Evolutionary conservation across 352 stramenopile species (phyloP).

Genomic region (Phytophthora pinifolia): DNA sequence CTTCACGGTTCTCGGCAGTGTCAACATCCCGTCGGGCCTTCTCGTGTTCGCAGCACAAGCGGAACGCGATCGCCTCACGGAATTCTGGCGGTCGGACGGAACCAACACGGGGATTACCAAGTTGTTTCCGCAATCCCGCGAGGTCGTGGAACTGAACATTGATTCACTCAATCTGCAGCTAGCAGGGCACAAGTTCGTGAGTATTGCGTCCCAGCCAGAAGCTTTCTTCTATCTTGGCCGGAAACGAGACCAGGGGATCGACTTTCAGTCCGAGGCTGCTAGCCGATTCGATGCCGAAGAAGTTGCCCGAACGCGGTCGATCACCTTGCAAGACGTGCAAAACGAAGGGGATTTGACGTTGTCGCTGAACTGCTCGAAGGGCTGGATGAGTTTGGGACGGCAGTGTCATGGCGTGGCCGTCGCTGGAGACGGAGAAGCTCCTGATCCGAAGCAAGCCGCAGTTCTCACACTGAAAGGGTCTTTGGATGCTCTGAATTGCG

Average conservation of each 20-base stretch:
- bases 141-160: conserved; percentile 33
- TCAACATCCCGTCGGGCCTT: neutral
- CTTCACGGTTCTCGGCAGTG: conserved; percentile 35
- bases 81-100: conserved; percentile 68
- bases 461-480: conserved; percentile 30
- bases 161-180: conserved; percentile 34
- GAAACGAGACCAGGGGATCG: conserved; percentile 1
- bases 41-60: conserved; percentile 42
- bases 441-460: neutral
- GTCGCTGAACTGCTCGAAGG: conserved; percentile 37
- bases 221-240: conserved; percentile 26
- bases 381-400: conserved; percentile 36
- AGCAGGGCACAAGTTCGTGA: conserved; percentile 10
- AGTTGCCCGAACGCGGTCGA: conserved; percentile 23
- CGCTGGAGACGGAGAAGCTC: neutral
- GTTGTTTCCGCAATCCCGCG: conserved; percentile 35
- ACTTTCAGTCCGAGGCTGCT: conserved; percentile 4
- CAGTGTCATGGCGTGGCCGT: conserved; percentile 16
- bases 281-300: conserved; percentile 6
- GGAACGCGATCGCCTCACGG: conserved; percentile 29
- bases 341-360: conserved; percentile 21
- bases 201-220: conserved; percentile 10
- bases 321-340: conserved; percentile 43
- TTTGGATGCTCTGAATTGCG: conserved; percentile 48
- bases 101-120: conserved; percentile 36